Evolutionary conservation across 2,329 filamentous ascomycete genomes (phyloP).

Genomic region (Colletotrichum sp.): DNA sequence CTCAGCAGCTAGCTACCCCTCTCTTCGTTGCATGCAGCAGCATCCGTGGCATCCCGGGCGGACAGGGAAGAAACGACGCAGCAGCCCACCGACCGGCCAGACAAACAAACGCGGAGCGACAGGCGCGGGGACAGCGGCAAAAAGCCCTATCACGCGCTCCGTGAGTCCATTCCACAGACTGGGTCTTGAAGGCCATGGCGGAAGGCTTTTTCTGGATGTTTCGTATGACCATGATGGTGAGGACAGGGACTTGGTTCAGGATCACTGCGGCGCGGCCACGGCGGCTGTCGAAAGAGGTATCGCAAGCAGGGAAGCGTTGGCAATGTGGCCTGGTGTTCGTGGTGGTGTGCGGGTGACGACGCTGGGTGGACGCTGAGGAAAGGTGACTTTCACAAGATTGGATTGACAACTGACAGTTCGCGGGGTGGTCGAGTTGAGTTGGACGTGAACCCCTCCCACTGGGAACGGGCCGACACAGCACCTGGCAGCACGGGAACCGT

Average conservation of each 20-base stretch:
- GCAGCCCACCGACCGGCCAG: neutral
- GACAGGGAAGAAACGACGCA: neutral
- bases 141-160: neutral
- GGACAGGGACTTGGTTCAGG: neutral
- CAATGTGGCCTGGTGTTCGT: neutral
- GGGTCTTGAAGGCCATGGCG: neutral
- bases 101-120: neutral
- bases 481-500: neutral
- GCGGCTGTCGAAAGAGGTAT: neutral
- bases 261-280: neutral
- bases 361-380: neutral
- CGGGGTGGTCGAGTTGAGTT: neutral
- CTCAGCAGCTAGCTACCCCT: neutral
- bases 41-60: neutral
- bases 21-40: neutral
- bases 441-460: neutral
- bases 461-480: conserved; percentile 6
- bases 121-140: neutral
- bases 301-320: neutral
- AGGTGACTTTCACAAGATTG: neutral
- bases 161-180: neutral
- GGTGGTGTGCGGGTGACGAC: conserved; percentile 4
- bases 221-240: neutral
- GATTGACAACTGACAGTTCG: neutral
- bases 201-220: neutral